These are phyloP conservation scores for Daldinia concentrica DNA, from an alignment of 495 filamentous ascomycete species.

Conservation along the genomic window DNA sequence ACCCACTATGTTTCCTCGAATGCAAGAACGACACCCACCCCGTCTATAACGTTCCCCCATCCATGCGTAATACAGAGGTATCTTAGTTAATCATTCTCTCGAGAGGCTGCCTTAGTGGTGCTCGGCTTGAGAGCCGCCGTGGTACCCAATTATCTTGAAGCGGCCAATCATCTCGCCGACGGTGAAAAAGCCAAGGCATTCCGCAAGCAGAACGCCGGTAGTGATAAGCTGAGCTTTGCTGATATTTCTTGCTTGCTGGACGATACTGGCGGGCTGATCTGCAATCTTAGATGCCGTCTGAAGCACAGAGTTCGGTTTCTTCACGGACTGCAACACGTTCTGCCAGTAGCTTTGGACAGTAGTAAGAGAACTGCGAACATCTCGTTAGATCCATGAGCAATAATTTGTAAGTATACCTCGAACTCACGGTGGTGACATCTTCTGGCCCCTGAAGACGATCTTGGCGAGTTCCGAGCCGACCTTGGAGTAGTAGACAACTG, in stretches of 20 bases:
- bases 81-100: constrained; percentile 21
- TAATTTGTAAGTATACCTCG: background rate
- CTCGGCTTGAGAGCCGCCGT: constrained; percentile 69
- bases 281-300: constrained; percentile 47
- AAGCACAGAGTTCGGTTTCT: constrained; percentile 67
- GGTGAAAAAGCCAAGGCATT: constrained; percentile 96
- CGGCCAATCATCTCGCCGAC: constrained; percentile 96
- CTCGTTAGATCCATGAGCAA: constrained; percentile 41
- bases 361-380: constrained; percentile 67
- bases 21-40: constrained; percentile 42
- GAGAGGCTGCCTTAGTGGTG: constrained; percentile 61
- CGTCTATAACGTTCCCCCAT: constrained; percentile 41
- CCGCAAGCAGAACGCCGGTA: constrained; percentile 79
- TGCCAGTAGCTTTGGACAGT: constrained; percentile 91
- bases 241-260: constrained; percentile 74
- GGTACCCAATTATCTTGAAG: constrained; percentile 92
- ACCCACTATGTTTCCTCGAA: constrained; percentile 39
- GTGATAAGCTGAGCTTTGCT: constrained; percentile 72
- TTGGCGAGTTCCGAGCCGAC: constrained; percentile 87
- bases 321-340: constrained; percentile 69
- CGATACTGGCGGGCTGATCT: constrained; percentile 53
- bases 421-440: constrained; percentile 94
- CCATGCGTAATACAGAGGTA: constrained; percentile 44
- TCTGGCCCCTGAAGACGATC: constrained; percentile 86
- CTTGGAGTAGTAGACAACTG: constrained; percentile 86